A percentile compares a stretch with the other conserved stretches of the same genome.
These are phyloP conservation scores for Periconia macrospinosa DNA, from an alignment of 2,329 filamentous ascomycete genomes.

Conservation along the genomic window DNA sequence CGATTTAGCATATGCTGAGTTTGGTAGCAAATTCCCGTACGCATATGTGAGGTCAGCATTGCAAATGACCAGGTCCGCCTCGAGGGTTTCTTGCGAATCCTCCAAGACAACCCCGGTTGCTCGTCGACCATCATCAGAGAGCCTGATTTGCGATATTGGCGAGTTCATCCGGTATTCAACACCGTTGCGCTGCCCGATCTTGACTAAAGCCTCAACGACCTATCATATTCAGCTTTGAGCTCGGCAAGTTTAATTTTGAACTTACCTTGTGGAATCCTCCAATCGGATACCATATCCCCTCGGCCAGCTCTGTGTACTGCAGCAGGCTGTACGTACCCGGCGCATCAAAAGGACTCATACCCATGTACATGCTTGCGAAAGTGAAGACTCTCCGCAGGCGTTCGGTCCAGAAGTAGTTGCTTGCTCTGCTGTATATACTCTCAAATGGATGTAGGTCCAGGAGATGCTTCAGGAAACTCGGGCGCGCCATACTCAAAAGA, in stretches of 20 bases:
- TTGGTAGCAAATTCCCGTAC: slow-evolving; percentile 69
- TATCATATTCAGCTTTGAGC: slow-evolving; percentile 16
- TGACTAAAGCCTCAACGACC: slow-evolving; percentile 63
- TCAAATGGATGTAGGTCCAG: slow-evolving; percentile 70
- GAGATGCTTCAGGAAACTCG: slow-evolving; percentile 61
- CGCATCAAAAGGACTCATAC: slow-evolving; percentile 76
- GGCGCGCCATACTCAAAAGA: slow-evolving; percentile 59
- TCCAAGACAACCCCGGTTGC: slow-evolving; percentile 63
- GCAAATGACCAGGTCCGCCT: slow-evolving; percentile 68
- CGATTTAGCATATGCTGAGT: slow-evolving; percentile 46
- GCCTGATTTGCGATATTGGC: slow-evolving; percentile 59
- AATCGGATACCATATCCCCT: slow-evolving; percentile 75
- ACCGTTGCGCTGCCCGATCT: slow-evolving; percentile 63
- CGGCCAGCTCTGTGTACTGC: slow-evolving; percentile 74
- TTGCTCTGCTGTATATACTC: slow-evolving; percentile 67
- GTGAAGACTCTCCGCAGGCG: slow-evolving; percentile 71
- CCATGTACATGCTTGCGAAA: slow-evolving; percentile 82
- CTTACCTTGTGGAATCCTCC: slow-evolving; percentile 69
- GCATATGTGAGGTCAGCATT: slow-evolving; percentile 77
- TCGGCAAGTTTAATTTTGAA: not conserved
- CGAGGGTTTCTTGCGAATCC: slow-evolving; percentile 58
- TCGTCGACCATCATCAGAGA: slow-evolving; percentile 54
- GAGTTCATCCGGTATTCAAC: slow-evolving; percentile 65
- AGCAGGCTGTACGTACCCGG: slow-evolving; percentile 73
- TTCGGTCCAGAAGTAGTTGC: slow-evolving; percentile 71